phyloP scores from a whole-genome alignment of 768 basidiomycete species.

The Russula dissimulans region DNA sequence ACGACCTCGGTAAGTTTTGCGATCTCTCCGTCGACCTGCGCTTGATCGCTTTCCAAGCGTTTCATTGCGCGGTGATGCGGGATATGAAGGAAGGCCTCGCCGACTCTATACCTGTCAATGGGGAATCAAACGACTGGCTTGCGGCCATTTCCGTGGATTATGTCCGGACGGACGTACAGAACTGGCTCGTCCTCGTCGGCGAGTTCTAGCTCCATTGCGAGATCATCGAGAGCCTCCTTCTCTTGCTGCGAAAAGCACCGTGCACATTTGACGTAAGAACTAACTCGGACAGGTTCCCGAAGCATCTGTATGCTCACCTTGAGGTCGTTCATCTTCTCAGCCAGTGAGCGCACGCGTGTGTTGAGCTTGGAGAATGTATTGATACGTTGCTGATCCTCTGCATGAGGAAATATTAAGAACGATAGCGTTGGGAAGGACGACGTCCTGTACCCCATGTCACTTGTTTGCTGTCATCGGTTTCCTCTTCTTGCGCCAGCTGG shows the following conservation, averaged over 20 bases:
- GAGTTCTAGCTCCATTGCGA: conserved; percentile 79
- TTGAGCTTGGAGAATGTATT: conserved; percentile 90
- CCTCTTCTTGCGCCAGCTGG: conserved; percentile 69
- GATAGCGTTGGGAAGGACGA: background rate
- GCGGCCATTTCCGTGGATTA: background rate
- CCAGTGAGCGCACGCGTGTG: conserved; percentile 58
- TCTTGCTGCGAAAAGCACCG: conserved; percentile 52
- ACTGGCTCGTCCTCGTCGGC: conserved; percentile 77
- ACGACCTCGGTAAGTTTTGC: conserved; percentile 39
- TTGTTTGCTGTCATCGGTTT: conserved; percentile 62
- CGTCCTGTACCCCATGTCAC: conserved; percentile 70
- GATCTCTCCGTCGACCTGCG: conserved; percentile 47
- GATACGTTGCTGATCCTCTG: conserved; percentile 80
- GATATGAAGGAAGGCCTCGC: conserved; percentile 83
- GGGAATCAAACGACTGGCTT: background rate
- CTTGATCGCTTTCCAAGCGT: conserved; percentile 63
- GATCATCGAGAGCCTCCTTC: conserved; percentile 89
- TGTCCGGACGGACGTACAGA: conserved; percentile 41
- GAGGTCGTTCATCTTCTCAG: conserved; percentile 61
- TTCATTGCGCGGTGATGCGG: conserved; percentile 57
- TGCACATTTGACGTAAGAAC: background rate
- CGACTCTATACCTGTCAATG: conserved; percentile 67
- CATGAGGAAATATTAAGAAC: background rate
- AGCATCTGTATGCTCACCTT: conserved; percentile 44
- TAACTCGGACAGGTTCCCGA: background rate